Conservation (phyloP, 352 stramenopile species). For the Phytophthora boehmeriae region DNA sequence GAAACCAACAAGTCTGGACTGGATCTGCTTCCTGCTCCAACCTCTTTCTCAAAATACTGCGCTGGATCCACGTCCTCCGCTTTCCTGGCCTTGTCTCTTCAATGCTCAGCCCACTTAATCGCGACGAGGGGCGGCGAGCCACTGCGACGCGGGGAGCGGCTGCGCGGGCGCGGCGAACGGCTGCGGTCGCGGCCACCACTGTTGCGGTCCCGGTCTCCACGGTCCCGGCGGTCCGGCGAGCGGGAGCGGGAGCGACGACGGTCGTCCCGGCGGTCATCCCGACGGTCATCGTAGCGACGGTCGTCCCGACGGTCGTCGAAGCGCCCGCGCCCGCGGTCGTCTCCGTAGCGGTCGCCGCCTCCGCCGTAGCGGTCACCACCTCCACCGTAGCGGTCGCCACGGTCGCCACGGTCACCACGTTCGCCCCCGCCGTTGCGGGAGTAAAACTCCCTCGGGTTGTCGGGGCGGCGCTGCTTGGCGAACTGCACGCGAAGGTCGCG, state of each 20-base stretch:
- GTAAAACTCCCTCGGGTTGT: conserved; percentile 83
- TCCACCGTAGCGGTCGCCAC: conserved; percentile 35
- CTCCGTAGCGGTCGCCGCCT: conserved; percentile 24
- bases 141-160: conserved; percentile 51
- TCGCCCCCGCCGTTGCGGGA: conserved; percentile 38
- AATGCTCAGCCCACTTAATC: conserved; percentile 40
- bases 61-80: neutral
- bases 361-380: conserved; percentile 31
- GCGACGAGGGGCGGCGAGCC: conserved; percentile 45
- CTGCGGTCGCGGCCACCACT: conserved; percentile 45
- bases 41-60: neutral
- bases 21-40: conserved; percentile 1
- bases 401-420: conserved; percentile 30
- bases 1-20: conserved; percentile 37
- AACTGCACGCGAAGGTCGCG: conserved; percentile 78
- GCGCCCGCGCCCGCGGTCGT: conserved; percentile 33
- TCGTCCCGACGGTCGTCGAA: conserved; percentile 42
- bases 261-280: conserved; percentile 37
- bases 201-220: conserved; percentile 26
- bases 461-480: conserved; percentile 74
- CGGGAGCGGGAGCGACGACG: conserved; percentile 49
- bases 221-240: conserved; percentile 46
- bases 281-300: conserved; percentile 19
- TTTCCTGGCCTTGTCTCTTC: conserved; percentile 13
- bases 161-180: conserved; percentile 49